A percentile compares a stretch with the other conserved stretches of the same genome.
Evolutionary conservation across 768 basidiomycete genomes (phyloP).

Genomic region (Boletus barrowsii): DNA sequence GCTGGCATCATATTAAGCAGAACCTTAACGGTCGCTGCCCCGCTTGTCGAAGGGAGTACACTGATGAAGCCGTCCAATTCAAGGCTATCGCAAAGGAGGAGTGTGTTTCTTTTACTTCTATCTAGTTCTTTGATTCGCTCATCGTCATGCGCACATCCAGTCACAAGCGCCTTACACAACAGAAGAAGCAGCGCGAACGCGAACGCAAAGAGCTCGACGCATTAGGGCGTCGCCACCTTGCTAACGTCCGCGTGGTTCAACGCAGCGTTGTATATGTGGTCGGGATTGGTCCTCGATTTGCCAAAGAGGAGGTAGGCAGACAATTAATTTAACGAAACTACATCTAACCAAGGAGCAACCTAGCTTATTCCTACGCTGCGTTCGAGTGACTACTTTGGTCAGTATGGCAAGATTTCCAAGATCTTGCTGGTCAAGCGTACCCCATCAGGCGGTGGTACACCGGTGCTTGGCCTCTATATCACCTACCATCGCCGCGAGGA

Average conservation of each 20-base stretch:
- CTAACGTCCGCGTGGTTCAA: slow-evolving; percentile 95
- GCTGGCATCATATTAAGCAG: slow-evolving; percentile 97
- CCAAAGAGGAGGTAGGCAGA: slow-evolving; percentile 86
- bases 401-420: slow-evolving; percentile 97
- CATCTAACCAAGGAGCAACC: slow-evolving; percentile 2
- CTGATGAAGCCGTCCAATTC: slow-evolving; percentile 91
- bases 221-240: slow-evolving; percentile 78
- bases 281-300: slow-evolving; percentile 89
- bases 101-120: slow-evolving; percentile 48
- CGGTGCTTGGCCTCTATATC: slow-evolving; percentile 91
- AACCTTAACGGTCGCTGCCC: slow-evolving; percentile 96
- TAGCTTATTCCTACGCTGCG: slow-evolving; percentile 90
- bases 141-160: slow-evolving; percentile 39
- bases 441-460: slow-evolving; percentile 64
- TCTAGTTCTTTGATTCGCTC: slow-evolving; percentile 10
- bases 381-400: slow-evolving; percentile 95
- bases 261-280: slow-evolving; percentile 95
- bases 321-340: background rate
- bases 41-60: slow-evolving; percentile 90
- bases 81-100: slow-evolving; percentile 94
- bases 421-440: slow-evolving; percentile 91
- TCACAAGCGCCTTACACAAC: slow-evolving; percentile 90
- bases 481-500: slow-evolving; percentile 94
- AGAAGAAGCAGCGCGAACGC: slow-evolving; percentile 92
- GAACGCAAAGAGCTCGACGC: slow-evolving; percentile 93